Conservation (phyloP, 106 monocot genomes). For the Acorus calamus region DNA sequence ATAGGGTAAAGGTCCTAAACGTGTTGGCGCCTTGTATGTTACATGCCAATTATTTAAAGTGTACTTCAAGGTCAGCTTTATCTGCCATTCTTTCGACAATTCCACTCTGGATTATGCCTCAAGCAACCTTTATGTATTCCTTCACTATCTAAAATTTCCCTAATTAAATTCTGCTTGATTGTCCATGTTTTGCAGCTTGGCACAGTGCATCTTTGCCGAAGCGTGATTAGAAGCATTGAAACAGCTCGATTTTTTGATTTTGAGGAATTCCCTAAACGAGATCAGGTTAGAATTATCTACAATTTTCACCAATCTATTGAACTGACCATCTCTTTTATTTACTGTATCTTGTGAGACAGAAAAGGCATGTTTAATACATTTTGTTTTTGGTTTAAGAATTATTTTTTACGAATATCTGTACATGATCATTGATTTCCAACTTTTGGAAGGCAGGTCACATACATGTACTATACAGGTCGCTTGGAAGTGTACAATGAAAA, state of each 20-base stretch:
- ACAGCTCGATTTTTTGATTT: constrained; percentile 94
- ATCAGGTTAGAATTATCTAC: constrained; percentile 42
- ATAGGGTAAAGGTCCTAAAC: constrained; percentile 89
- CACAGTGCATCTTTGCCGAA: constrained; percentile 85
- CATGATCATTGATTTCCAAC: not conserved
- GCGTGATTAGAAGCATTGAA: constrained; percentile 95
- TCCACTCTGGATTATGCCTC: not conserved
- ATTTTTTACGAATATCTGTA: not conserved
- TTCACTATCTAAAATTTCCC: too few relatives aligned
- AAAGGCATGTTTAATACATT: too few relatives aligned
- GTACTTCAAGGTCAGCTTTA: constrained; percentile 74
- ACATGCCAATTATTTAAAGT: constrained; percentile 91
- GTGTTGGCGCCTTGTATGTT: constrained; percentile 87
- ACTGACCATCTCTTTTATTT: not conserved
- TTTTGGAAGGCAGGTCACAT: constrained; percentile 55
- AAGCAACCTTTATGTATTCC: not conserved
- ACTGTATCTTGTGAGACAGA: not conserved
- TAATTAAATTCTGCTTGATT: too few relatives aligned
- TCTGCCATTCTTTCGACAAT: not conserved
- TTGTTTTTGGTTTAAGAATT: too few relatives aligned
- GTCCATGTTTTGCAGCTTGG: constrained; percentile 56
- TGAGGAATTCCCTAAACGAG: constrained; percentile 83
- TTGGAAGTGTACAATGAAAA: constrained; percentile 93
- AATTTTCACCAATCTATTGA: not conserved
- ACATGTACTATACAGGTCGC: constrained; percentile 97